Conservation (phyloP, 164 flowering plant species). For the Macadamia tetraphylla region DNA sequence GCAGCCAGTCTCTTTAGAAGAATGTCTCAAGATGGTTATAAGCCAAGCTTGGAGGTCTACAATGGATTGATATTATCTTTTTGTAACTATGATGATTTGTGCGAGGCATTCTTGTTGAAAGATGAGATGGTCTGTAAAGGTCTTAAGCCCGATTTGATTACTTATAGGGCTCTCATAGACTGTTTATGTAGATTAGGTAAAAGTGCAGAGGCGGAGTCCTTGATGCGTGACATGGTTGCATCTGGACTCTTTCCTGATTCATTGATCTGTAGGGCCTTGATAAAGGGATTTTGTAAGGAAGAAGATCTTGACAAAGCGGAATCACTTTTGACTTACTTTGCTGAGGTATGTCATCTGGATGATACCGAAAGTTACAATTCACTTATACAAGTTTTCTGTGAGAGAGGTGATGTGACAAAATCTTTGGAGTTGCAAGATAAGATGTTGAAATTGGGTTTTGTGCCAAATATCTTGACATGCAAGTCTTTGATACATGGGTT, state of each 20-base stretch:
- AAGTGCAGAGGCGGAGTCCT: conserved; percentile 41
- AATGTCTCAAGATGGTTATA: conserved; percentile 34
- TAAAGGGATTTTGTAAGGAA: conserved; percentile 52
- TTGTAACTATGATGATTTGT: conserved; percentile 31
- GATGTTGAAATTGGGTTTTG: conserved; percentile 59
- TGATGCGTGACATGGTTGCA: conserved; percentile 62
- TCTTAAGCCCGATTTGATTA: conserved; percentile 33
- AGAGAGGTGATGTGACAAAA: conserved; percentile 39
- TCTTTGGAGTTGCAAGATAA: conserved; percentile 60
- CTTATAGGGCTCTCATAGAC: conserved; percentile 48
- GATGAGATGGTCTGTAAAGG: conserved; percentile 39
- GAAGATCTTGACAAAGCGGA: conserved; percentile 53
- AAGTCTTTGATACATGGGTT: conserved; percentile 60
- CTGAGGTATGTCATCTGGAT: conserved; percentile 42
- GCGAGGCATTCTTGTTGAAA: conserved; percentile 55
- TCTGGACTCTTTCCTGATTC: conserved; percentile 47
- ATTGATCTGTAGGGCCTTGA: conserved; percentile 47
- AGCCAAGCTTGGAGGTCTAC: conserved; percentile 34
- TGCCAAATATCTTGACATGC: conserved; percentile 57
- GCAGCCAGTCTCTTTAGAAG: conserved; percentile 60
- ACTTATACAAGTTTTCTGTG: conserved; percentile 30
- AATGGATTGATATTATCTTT: conserved; percentile 48
- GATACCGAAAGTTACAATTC: conserved; percentile 57
- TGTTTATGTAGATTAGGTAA: conserved; percentile 46
- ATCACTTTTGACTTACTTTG: conserved; percentile 40